Conservation (phyloP, 106 monocot genomes). For the Vanilla planifolia region DNA sequence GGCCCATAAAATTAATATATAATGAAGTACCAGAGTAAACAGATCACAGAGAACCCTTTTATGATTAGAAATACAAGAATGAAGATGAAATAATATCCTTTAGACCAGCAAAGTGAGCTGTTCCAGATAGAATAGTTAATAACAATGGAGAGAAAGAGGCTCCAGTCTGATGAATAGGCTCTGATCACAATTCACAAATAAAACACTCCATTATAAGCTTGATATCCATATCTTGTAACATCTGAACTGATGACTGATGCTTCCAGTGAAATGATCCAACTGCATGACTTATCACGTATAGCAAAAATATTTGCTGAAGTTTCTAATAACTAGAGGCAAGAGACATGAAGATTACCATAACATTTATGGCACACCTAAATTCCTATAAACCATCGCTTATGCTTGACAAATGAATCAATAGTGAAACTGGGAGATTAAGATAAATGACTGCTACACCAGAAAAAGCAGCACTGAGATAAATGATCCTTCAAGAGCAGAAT, state of each 20-base stretch:
- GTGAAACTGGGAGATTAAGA: conserved; percentile 8
- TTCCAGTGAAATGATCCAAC: conserved; percentile 10
- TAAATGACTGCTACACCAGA: conserved; percentile 8
- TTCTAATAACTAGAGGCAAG: conserved; percentile 15
- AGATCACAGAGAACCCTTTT: conserved; percentile 23
- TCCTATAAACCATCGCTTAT: conserved; percentile 23
- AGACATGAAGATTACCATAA: conserved; percentile 10
- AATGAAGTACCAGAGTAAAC: conserved; percentile 22
- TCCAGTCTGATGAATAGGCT: conserved; percentile 12
- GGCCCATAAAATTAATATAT: conserved; percentile 28
- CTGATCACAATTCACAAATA: conserved; percentile 10
- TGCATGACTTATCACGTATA: conserved; percentile 8
- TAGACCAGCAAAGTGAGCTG: conserved; percentile 9
- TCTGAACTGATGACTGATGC: conserved; percentile 12
- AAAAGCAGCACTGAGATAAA: conserved; percentile 14
- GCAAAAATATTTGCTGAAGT: conserved; percentile 13
- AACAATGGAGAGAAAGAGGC: conserved; percentile 19
- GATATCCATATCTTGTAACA: conserved; percentile 1
- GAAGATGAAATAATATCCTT: conserved; percentile 16
- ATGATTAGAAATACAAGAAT: conserved; percentile 15
- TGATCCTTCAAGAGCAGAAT: conserved; percentile 30
- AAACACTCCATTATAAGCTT: conserved; percentile 4
- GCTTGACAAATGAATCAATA: conserved; percentile 17
- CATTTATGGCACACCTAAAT: conserved; percentile 26
- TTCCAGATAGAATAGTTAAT: conserved; percentile 14